A percentile compares a stretch with the other conserved stretches of the same genome.
These are phyloP conservation scores for Fusarium irregulare DNA, from an alignment of 2,329 filamentous ascomycete genomes.

Conservation along the genomic window DNA sequence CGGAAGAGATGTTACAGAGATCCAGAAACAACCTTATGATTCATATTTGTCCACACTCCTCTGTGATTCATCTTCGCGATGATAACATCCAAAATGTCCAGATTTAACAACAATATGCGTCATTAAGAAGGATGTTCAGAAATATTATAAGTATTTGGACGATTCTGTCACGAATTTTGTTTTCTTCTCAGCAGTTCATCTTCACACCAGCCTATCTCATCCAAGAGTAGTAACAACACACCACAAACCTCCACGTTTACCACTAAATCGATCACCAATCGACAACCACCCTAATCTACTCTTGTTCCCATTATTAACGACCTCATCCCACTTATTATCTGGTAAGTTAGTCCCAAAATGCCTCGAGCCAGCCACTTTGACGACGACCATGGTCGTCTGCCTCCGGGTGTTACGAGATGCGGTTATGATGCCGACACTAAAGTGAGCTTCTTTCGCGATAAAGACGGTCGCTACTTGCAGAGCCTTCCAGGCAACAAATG, in stretches of 20 bases:
- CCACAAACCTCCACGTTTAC: background rate
- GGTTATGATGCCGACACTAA: background rate
- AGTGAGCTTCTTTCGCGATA: background rate
- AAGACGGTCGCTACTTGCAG: background rate
- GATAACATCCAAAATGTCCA: background rate
- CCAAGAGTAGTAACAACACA: background rate
- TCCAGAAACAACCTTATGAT: background rate
- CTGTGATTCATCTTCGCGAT: background rate
- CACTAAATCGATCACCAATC: background rate
- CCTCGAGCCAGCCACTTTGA: background rate
- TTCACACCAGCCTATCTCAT: background rate
- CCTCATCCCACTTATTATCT: background rate
- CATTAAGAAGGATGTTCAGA: background rate
- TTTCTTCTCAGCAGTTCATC: background rate
- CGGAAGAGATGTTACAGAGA: background rate
- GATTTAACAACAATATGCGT: too few species aligned
- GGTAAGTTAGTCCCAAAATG: background rate
- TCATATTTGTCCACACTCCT: background rate
- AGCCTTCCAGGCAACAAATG: background rate
- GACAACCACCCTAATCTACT: background rate
- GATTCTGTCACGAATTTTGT: background rate
- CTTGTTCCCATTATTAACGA: background rate
- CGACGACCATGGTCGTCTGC: background rate
- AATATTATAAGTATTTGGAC: background rate
- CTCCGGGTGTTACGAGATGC: background rate